Conservation (phyloP, 2,329 filamentous ascomycete species). For the Diaporthe australafricana region DNA sequence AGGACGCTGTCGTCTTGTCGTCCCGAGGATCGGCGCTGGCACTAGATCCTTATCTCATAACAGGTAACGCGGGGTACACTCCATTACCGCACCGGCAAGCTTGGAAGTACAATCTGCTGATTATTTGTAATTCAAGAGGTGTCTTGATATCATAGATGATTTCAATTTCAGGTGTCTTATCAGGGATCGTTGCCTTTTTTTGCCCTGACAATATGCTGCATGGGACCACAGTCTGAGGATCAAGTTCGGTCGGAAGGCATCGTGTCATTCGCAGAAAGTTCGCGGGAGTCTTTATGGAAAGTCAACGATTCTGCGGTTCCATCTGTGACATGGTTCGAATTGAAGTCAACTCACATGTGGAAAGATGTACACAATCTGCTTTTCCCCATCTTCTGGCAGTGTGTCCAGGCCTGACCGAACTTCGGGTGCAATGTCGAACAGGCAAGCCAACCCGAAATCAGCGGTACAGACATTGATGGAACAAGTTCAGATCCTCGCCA, state of each 20-base stretch:
- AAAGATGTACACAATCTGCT: no score
- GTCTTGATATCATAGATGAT: background rate
- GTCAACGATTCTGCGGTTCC: background rate
- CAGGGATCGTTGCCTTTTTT: background rate
- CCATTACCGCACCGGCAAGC: background rate
- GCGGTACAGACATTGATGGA: no score
- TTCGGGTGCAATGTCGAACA: background rate
- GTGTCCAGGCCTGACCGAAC: background rate
- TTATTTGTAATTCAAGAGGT: background rate
- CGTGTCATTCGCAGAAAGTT: background rate
- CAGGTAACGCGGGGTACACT: background rate
- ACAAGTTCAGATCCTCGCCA: no score
- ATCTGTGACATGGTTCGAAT: background rate
- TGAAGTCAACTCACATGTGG: background rate
- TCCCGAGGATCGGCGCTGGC: constrained; percentile 9
- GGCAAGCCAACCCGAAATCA: no score
- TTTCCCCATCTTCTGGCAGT: background rate
- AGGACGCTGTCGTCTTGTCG: background rate
- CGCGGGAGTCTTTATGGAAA: no score
- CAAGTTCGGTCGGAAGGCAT: background rate
- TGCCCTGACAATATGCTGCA: background rate
- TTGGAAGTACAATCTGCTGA: background rate
- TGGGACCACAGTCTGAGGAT: background rate
- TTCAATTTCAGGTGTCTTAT: background rate
- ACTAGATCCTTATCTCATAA: constrained; percentile 6